Percentiles rank a stretch among this genome's conserved stretches.
Evolutionary conservation across 768 basidiomycete genomes (phyloP).

Genomic region (Macrocybe gigantea): DNA sequence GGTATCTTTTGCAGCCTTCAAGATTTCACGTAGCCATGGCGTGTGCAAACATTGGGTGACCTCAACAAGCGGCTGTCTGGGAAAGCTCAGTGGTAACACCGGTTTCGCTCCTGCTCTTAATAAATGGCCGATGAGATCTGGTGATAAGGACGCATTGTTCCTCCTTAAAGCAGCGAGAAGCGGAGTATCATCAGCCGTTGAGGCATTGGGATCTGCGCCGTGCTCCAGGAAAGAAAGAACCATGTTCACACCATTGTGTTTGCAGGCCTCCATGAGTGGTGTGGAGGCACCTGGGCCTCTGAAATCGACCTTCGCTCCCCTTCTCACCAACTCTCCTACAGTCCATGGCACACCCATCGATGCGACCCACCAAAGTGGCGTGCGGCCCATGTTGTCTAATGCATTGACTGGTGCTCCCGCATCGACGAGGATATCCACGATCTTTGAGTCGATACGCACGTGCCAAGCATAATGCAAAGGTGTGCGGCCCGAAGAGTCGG

Average conservation of each 20-base stretch:
- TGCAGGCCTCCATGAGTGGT: background rate
- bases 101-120: background rate
- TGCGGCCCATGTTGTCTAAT: background rate
- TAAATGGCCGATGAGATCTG: background rate
- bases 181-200: background rate
- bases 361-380: background rate
- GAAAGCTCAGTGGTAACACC: background rate
- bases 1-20: background rate
- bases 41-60: background rate
- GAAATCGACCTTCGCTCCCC: background rate
- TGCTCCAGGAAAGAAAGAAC: background rate
- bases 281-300: background rate
- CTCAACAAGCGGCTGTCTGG: background rate
- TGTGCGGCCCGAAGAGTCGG: background rate
- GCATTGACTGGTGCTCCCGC: background rate
- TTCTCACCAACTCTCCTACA: background rate
- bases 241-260: background rate
- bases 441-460: background rate
- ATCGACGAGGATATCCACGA: background rate
- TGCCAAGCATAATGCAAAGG: background rate
- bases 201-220: background rate
- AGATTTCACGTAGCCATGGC: background rate
- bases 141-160: background rate
- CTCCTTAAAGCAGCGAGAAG: background rate
- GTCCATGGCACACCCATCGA: background rate